Percentiles rank a stretch among this genome's conserved stretches.
These are phyloP conservation scores for Eutrema salsugineum DNA, from an alignment of 441 rosid genomes.

Conservation along the genomic window DNA sequence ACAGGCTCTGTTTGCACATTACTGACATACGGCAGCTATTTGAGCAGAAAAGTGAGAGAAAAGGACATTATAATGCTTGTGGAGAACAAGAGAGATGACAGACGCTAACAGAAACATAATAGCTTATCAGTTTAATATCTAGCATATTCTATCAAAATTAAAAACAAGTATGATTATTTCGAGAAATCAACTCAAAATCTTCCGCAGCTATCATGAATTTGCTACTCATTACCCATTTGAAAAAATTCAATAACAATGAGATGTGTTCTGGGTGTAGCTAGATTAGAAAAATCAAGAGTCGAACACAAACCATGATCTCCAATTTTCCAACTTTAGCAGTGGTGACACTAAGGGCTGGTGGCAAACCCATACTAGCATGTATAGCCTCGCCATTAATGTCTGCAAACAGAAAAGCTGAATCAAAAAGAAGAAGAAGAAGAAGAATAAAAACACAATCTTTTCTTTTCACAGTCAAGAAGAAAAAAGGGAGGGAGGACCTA, in stretches of 20 bases:
- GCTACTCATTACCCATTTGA: not conserved
- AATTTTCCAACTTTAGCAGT: slow-evolving; percentile 88
- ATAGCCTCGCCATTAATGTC: slow-evolving; percentile 96
- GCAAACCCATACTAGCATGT: slow-evolving; percentile 99
- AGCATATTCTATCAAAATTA: not conserved
- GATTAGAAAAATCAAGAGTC: not conserved
- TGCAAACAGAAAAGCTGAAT: slow-evolving; percentile 25
- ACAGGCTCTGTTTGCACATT: slow-evolving; percentile 90
- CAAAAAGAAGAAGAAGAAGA: not conserved
- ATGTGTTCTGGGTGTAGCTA: not conserved
- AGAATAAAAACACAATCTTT: not conserved
- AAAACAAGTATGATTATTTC: not conserved
- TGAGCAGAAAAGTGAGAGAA: not conserved
- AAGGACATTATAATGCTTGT: not conserved
- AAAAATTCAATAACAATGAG: not conserved
- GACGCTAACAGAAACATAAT: not conserved
- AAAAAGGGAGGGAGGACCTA: slow-evolving; percentile 40
- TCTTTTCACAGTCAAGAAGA: not conserved
- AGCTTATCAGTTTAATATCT: not conserved
- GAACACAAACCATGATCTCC: slow-evolving; percentile 67
- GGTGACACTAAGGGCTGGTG: slow-evolving; percentile 87
- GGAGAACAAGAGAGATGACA: slow-evolving; percentile 7
- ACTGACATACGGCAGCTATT: slow-evolving; percentile 87
- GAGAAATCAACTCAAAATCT: not conserved
- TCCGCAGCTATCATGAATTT: no score